Evolutionary conservation across 768 basidiomycete species (phyloP).

Genomic region (Podaxis sp.): DNA sequence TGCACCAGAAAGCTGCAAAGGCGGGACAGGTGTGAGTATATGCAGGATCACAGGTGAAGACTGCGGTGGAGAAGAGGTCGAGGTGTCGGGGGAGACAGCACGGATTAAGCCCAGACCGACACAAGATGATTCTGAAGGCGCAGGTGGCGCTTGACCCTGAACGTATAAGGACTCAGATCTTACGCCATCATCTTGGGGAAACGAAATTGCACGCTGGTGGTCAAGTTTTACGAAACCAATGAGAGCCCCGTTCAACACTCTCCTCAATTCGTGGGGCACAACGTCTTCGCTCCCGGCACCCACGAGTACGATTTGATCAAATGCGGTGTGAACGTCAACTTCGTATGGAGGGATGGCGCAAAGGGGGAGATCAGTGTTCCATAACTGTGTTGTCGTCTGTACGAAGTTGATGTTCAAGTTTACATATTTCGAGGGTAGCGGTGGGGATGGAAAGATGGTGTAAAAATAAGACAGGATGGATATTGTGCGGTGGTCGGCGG

Average conservation of each 20-base stretch:
- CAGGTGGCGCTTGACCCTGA: slow-evolving; percentile 49
- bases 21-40: slow-evolving; percentile 74
- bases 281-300: slow-evolving; percentile 83
- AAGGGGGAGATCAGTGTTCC: slow-evolving; percentile 70
- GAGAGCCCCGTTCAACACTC: slow-evolving; percentile 76
- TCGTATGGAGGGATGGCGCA: slow-evolving; percentile 69
- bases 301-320: slow-evolving; percentile 62
- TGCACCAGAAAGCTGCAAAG: slow-evolving; percentile 33
- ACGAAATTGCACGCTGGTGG: neutral
- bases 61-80: neutral
- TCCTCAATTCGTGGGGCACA: slow-evolving; percentile 56
- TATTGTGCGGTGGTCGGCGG: slow-evolving; percentile 70
- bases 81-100: slow-evolving; percentile 24
- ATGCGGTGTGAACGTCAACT: slow-evolving; percentile 49
- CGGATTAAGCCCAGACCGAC: slow-evolving; percentile 79
- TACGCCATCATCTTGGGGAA: neutral
- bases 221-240: slow-evolving; percentile 59
- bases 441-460: slow-evolving; percentile 28
- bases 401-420: slow-evolving; percentile 15
- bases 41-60: slow-evolving; percentile 42
- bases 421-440: slow-evolving; percentile 2
- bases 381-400: slow-evolving; percentile 39
- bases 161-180: slow-evolving; percentile 45
- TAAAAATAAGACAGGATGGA: slow-evolving; percentile 79
- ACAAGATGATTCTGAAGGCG: slow-evolving; percentile 58